These are phyloP conservation scores for Talaromyces rugulosus DNA, from an alignment of 2,329 filamentous ascomycete species.

Conservation along the genomic window DNA sequence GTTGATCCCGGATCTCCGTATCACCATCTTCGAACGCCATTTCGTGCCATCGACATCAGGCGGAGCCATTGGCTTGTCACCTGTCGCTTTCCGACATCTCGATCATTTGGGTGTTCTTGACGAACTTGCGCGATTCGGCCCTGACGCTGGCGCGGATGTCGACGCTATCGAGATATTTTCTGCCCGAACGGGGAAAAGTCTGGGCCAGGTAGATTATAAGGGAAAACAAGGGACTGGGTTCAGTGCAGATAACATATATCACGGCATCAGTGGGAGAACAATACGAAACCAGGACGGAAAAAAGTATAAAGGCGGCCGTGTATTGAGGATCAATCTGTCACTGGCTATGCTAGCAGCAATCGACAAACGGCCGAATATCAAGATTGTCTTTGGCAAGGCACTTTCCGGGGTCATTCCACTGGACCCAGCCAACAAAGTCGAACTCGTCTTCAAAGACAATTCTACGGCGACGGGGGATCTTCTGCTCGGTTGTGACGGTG, in stretches of 20 bases:
- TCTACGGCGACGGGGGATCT: constrained; percentile 30
- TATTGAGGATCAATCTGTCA: constrained; percentile 40
- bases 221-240: constrained; percentile 34
- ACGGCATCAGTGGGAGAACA: not conserved
- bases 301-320: constrained; percentile 38
- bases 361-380: constrained; percentile 31
- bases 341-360: constrained; percentile 37
- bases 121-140: constrained; percentile 34
- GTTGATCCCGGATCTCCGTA: constrained; percentile 29
- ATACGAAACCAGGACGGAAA: not conserved
- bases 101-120: constrained; percentile 38
- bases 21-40: constrained; percentile 38
- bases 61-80: constrained; percentile 43
- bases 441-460: constrained; percentile 33
- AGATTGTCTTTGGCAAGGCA: constrained; percentile 41
- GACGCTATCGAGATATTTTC: constrained; percentile 39
- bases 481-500: constrained; percentile 39
- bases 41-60: constrained; percentile 40
- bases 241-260: constrained; percentile 12
- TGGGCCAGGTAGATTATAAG: constrained; percentile 37
- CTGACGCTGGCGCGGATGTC: constrained; percentile 37
- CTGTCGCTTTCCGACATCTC: constrained; percentile 41
- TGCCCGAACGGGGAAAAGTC: constrained; percentile 32
- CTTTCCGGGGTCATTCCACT: constrained; percentile 27
- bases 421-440: constrained; percentile 3